Evolutionary conservation across 2,329 filamentous ascomycete species (phyloP).

Genomic region (Pyrenochaeta sp.): DNA sequence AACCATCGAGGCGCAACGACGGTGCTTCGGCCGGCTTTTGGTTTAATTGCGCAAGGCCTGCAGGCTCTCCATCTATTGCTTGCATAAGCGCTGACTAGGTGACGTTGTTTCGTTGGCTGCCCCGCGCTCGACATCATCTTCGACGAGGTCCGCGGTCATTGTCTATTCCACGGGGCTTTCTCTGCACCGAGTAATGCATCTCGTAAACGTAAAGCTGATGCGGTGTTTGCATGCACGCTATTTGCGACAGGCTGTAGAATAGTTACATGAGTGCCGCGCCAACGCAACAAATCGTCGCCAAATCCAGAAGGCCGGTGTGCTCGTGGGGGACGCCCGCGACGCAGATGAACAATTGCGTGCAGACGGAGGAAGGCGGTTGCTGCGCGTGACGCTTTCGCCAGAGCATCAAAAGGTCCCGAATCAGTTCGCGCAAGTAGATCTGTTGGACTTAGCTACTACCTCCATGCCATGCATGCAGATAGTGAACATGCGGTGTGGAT

Average conservation of each 20-base stretch:
- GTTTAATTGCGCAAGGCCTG: conserved; percentile 18
- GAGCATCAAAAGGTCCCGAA: not conserved
- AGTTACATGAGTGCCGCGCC: no score
- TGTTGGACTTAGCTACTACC: no score
- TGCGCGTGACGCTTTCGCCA: conserved; percentile 14
- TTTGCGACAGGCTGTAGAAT: no score
- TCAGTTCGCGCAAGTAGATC: conserved; percentile 3
- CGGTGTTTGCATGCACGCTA: no score
- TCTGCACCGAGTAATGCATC: no score
- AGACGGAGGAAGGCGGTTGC: conserved; percentile 29
- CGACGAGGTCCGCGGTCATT: no score
- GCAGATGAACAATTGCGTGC: conserved; percentile 11
- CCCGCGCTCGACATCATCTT: conserved; percentile 10
- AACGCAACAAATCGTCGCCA: no score
- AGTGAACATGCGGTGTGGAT: conserved; percentile 29
- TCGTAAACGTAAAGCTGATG: no score
- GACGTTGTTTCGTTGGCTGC: conserved; percentile 9
- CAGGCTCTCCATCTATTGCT: conserved; percentile 27
- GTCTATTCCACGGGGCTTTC: no score
- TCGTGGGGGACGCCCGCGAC: conserved; percentile 6
- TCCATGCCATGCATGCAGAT: conserved; percentile 5
- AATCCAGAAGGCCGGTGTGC: conserved; percentile 5
- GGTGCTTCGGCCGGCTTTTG: conserved; percentile 13
- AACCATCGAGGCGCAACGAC: conserved; percentile 19
- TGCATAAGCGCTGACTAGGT: conserved; percentile 36